These are phyloP conservation scores for Termitomyces bulborhizus DNA, from an alignment of 768 basidiomycete species.

Conservation along the genomic window DNA sequence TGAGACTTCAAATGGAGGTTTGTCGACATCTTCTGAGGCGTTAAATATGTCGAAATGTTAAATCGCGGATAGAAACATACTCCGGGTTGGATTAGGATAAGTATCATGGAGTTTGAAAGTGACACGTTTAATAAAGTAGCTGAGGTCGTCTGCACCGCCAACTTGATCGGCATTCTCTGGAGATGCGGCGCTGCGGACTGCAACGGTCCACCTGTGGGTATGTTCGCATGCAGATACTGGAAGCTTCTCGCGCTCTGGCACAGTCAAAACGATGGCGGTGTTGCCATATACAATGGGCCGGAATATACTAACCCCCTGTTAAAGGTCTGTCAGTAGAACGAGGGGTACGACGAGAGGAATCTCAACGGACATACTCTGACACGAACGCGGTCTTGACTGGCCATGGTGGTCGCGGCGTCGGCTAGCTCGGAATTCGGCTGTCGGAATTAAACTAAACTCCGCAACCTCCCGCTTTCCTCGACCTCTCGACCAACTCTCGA, in stretches of 20 bases:
- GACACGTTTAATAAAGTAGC: constrained; percentile 92
- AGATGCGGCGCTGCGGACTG: constrained; percentile 83
- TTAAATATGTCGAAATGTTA: neutral
- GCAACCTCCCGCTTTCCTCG: constrained; percentile 29
- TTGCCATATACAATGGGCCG: constrained; percentile 96
- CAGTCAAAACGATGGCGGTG: constrained; percentile 71
- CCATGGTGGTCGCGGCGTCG: constrained; percentile 31
- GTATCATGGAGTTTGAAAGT: constrained; percentile 98
- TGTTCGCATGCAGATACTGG: constrained; percentile 57
- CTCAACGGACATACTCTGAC: constrained; percentile 55
- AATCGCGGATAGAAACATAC: constrained; percentile 40
- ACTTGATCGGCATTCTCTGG: constrained; percentile 67
- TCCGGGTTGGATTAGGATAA: constrained; percentile 84
- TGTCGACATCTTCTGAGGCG: constrained; percentile 66
- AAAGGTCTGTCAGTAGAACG: constrained; percentile 10
- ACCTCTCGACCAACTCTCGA: constrained; percentile 2
- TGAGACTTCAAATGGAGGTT: constrained; percentile 89
- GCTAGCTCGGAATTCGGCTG: constrained; percentile 26
- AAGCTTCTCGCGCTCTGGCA: constrained; percentile 54
- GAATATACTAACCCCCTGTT: constrained; percentile 78
- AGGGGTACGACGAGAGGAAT: constrained; percentile 7
- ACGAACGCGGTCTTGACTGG: constrained; percentile 59
- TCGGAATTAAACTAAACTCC: constrained; percentile 33
- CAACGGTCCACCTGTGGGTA: constrained; percentile 96
- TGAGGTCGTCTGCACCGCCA: constrained; percentile 85